Conservation (phyloP, 1,139 yeast genomes). For the Diutina sp. region DNA sequence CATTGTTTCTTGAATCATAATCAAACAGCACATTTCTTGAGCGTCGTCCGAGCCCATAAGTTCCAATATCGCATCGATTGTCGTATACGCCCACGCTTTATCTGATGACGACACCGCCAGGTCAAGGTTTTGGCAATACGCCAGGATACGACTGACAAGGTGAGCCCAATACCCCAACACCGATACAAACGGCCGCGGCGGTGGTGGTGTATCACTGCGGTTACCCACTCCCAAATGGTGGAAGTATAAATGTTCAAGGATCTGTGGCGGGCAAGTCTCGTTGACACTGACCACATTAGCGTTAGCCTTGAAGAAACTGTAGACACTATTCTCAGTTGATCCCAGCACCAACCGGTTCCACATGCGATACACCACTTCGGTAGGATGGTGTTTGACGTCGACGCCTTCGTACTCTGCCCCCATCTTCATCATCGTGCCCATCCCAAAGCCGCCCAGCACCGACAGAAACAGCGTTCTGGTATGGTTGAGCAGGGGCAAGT, state of each 20-base stretch:
- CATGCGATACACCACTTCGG: neutral
- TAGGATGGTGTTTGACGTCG: neutral
- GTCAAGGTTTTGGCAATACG: neutral
- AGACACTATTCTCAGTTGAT: neutral
- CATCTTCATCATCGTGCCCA: neutral
- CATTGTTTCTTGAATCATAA: neutral
- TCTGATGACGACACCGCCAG: neutral
- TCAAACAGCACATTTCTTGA: neutral
- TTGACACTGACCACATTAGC: neutral
- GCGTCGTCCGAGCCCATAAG: neutral
- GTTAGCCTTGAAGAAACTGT: neutral
- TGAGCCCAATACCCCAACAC: neutral
- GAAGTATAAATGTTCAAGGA: neutral
- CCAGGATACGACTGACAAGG: neutral
- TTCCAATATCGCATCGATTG: neutral
- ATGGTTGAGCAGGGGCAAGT: neutral
- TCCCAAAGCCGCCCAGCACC: neutral
- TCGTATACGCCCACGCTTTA: neutral
- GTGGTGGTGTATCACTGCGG: neutral
- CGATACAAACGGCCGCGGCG: neutral
- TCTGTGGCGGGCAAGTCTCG: neutral
- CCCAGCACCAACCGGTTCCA: neutral
- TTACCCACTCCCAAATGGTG: neutral
- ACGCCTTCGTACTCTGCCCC: neutral
- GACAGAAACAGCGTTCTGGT: neutral